These are phyloP conservation scores for Boechera retrofracta DNA, from an alignment of 345 rosid species.

Conservation along the genomic window DNA sequence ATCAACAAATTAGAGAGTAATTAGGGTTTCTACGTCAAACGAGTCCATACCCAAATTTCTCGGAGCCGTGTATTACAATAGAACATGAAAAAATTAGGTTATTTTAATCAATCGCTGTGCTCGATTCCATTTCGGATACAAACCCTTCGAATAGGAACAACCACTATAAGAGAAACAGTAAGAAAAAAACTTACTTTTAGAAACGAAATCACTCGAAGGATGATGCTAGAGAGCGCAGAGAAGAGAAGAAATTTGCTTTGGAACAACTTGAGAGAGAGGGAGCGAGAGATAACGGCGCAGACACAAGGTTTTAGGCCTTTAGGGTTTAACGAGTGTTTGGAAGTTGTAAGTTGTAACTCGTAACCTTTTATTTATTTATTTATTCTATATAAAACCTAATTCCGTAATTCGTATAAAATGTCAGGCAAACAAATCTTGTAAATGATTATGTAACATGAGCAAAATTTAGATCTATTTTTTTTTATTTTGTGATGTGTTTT, in stretches of 20 bases:
- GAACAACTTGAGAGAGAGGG: slow-evolving; percentile 7
- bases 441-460: neutral
- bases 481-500: neutral
- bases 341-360: neutral
- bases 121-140: neutral
- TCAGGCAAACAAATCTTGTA: neutral
- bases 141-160: neutral
- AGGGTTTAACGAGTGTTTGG: neutral
- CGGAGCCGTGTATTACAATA: neutral
- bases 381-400: neutral
- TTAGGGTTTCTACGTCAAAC: too few relatives aligned
- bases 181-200: neutral
- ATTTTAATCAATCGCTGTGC: neutral
- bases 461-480: neutral
- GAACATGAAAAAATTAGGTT: too few relatives aligned
- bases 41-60: neutral
- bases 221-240: slow-evolving; percentile 15
- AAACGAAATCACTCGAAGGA: slow-evolving; percentile 1
- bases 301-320: too few relatives aligned
- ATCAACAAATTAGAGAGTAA: neutral
- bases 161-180: neutral
- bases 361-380: neutral
- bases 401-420: neutral
- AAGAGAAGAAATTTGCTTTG: neutral
- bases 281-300: too few relatives aligned